Base-by-base conservation (phyloP, 768 basidiomycete genomes). In the Phylloporus sp. region DNA sequence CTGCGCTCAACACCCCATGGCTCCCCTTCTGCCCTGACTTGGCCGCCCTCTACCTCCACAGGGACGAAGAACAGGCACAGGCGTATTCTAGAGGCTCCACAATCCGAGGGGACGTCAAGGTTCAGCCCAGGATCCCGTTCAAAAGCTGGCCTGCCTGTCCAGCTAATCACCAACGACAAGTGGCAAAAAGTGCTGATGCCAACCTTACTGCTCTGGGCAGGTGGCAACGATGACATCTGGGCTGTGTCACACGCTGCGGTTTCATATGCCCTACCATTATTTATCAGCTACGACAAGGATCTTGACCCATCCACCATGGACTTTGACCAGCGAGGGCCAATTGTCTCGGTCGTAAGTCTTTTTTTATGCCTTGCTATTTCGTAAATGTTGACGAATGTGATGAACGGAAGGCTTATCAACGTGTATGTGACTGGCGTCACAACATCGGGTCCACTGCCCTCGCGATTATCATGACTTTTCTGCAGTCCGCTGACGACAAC, bases 361-460 rank as follows among this genome's bases (percentile, higher is more conserved):
- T 13, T 23, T 24, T 9, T 36, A 8, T 18, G 4, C 35, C 20
- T 22, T 24, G 4, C n/a, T 8, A 5, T 12, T 26, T 34, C 22
- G 13, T n/a, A 5, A 6, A 8, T 20, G 20, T 15, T 18, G 12
- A 4, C 0, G 16, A 6, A 22, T 13, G 23, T 6, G 23, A 26
- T 26, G 12, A 15, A 18, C 2, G 13, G 4, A 22, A 49, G 49
- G 56, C 46, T 0, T 20, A 51, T 56, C 54, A 52, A 49, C 2
- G 10, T 13, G 3, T 58, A 5, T 56, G 47, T 2, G 29, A 58
- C 10, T 58, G 57, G 51, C n/a, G 7, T 0, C 42, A 53, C 16
- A 48, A 48, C 16, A 39, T 56, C 2, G 36, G 26, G 2, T 56
- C 47, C 20, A 53, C 51, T 1, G 31, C 54, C 5, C 20, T 56